phyloP scores from a whole-genome alignment of 2,329 filamentous ascomycete genomes.

The Colletotrichum sp. region DNA sequence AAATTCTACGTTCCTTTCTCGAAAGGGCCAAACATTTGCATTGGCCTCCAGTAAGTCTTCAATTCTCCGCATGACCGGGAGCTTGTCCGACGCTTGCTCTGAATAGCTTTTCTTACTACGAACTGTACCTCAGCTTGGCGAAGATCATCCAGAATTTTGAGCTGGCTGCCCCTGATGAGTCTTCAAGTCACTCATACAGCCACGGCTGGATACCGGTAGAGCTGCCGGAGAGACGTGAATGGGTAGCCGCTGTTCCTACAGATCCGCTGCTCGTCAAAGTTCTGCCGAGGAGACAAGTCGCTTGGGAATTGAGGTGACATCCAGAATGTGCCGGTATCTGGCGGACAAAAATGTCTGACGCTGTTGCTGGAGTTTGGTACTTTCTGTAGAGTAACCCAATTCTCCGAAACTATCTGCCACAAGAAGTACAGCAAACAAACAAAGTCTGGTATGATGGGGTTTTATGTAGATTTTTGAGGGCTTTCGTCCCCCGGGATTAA shows the following conservation, averaged over 20 bases:
- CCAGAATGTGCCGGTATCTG: background rate
- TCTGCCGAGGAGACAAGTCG: background rate
- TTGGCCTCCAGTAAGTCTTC: conserved; percentile 28
- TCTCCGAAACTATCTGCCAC: background rate
- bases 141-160: background rate
- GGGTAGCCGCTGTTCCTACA: conserved; percentile 24
- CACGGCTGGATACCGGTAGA: conserved; percentile 20
- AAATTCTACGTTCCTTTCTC: conserved; percentile 32
- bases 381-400: background rate
- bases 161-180: background rate
- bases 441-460: background rate
- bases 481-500: background rate
- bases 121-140: background rate
- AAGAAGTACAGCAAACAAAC: background rate
- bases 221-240: conserved; percentile 23
- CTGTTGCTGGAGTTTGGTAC: background rate
- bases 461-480: background rate
- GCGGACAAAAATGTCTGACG: background rate
- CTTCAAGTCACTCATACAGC: background rate
- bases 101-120: background rate
- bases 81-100: background rate
- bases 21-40: conserved; percentile 29
- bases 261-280: background rate
- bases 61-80: too few species aligned
- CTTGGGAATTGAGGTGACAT: background rate